phyloP scores from a whole-genome alignment of 495 filamentous ascomycete genomes.

The Podospora anserina region DNA sequence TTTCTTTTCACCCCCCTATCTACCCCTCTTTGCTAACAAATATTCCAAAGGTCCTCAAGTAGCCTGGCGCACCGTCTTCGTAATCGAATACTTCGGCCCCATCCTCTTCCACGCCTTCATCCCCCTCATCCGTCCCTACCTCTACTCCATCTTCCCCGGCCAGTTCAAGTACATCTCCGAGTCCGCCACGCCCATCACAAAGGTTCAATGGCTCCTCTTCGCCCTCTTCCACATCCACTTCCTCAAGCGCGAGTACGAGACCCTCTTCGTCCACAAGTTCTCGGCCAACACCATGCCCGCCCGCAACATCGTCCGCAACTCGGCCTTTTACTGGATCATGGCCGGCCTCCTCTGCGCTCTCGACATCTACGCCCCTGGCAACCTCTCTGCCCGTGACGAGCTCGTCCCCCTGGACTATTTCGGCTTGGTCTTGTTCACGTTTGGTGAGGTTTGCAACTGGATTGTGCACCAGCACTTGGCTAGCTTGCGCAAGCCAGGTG shows the following conservation, averaged over 20 bases:
- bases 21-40: constrained; percentile 14
- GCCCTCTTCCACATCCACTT: constrained; percentile 76
- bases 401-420: constrained; percentile 52
- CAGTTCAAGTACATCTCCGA: constrained; percentile 41
- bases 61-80: constrained; percentile 88
- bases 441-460: constrained; percentile 77
- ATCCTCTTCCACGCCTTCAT: constrained; percentile 74
- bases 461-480: constrained; percentile 73
- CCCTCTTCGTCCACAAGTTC: constrained; percentile 92
- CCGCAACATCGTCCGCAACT: constrained; percentile 86
- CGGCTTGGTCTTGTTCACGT: constrained; percentile 65
- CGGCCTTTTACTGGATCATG: constrained; percentile 82
- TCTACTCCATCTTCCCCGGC: constrained; percentile 60
- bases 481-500: constrained; percentile 70
- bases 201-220: constrained; percentile 67
- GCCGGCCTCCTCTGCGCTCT: constrained; percentile 79
- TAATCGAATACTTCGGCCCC: constrained; percentile 94
- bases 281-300: constrained; percentile 88
- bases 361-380: constrained; percentile 75
- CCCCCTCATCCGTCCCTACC: constrained; percentile 66
- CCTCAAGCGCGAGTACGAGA: constrained; percentile 92
- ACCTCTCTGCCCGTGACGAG: constrained; percentile 49
- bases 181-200: constrained; percentile 48
- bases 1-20: background rate
- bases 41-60: constrained; percentile 72